Evolutionary conservation across 1,139 yeast genomes (phyloP), one percentile per base, ranked within the genome.

Genomic region (Hyphopichia pseudoburtonii): DNA sequence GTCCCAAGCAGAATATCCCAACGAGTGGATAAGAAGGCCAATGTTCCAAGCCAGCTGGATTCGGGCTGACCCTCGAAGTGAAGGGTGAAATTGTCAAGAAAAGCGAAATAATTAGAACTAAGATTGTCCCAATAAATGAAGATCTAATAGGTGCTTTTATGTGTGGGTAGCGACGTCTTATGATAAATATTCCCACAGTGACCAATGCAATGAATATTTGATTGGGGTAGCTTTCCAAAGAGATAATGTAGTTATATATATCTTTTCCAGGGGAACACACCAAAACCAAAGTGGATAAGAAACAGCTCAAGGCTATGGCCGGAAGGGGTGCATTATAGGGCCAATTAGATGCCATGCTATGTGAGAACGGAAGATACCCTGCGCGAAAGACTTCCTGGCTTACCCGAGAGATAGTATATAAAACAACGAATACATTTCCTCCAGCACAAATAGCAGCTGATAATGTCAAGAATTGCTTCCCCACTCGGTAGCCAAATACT

Each of bases 221-320:
- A 27, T 62, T 66, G 15, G 92, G 90, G 51, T 84, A 85, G 2
- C 90, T 83, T 52, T 84, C 86, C 50, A 85, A 64, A 45, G 86
- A 81, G 48, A 85, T 68, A 50, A 86, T 78, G 52, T 85, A 84
- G 51, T 82, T 80, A 64, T 85, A 86, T 25, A 89, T 83, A 51
- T 85, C 92, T 16, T 89, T 90, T 21, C 82, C 78, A 8, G 92
- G 90, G 22, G 87, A 82, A 2, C 81, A 76, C 2, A 79, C 50
- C 40, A 85, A 66, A n/a, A 85, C 53, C 3, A 55, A 14, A 0
- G 69, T 60, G 2, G 73, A 57, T 11, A 70, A 46, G 2, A 46
- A 24, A 15, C 66, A 56, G 42, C 73, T 64, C 62, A 55, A 76
- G 46, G 50, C 28, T 23, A 70, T 55, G 0, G 82, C 61, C 8